Conservation (phyloP, 2,329 filamentous ascomycete species). For the Epichloe gansuensis region DNA sequence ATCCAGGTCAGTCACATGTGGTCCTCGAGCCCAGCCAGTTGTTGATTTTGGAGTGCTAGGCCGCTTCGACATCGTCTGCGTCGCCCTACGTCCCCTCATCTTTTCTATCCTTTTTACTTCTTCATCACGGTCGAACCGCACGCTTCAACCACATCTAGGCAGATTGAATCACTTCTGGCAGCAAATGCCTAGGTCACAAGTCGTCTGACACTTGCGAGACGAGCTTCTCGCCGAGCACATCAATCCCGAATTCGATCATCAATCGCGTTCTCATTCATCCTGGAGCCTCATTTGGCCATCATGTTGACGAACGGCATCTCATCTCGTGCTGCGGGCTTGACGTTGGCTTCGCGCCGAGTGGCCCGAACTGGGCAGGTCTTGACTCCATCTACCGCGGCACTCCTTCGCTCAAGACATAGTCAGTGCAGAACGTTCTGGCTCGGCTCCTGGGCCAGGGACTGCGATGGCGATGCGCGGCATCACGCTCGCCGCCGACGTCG, state of each 20-base stretch:
- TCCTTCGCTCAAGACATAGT: slow-evolving; percentile 4
- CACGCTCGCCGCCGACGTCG: slow-evolving; percentile 34
- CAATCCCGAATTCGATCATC: background rate
- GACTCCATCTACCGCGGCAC: background rate
- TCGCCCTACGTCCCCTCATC: background rate
- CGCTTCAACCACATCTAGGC: background rate
- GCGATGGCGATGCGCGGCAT: slow-evolving; percentile 28
- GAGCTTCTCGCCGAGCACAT: background rate
- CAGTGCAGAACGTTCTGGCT: slow-evolving; percentile 35
- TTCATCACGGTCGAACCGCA: background rate
- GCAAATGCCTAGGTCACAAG: background rate
- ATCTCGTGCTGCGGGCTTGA: background rate
- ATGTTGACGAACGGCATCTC: slow-evolving; percentile 1
- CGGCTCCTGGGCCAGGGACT: slow-evolving; percentile 31
- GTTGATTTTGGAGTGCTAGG: background rate
- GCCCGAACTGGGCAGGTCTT: slow-evolving; percentile 1
- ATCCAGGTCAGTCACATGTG: slow-evolving; percentile 6
- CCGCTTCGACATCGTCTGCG: background rate
- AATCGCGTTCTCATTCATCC: background rate
- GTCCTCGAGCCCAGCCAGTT: background rate
- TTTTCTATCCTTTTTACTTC: background rate
- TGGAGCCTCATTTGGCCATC: background rate
- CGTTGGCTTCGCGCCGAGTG: background rate
- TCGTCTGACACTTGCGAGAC: background rate
- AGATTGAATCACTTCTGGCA: background rate